Percentiles rank a stretch among this genome's conserved stretches.
These are phyloP conservation scores for Colletotrichum agaves DNA, from an alignment of 2,329 filamentous ascomycete genomes.

Conservation along the genomic window DNA sequence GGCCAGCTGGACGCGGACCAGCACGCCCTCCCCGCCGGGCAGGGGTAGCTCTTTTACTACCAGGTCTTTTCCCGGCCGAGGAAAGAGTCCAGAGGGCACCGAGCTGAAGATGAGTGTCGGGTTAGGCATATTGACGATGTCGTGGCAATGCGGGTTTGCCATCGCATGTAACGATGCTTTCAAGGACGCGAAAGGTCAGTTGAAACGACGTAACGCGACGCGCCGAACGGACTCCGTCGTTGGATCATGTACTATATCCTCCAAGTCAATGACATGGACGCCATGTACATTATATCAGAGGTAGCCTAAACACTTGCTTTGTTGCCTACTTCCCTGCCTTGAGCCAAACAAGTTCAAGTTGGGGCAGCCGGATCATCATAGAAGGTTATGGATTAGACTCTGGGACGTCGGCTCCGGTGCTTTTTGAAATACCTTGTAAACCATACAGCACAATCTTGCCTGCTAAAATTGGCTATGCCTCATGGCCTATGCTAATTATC, in stretches of 20 bases:
- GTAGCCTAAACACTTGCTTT: background rate
- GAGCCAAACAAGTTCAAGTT: background rate
- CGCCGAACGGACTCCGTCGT: background rate
- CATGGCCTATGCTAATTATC: background rate
- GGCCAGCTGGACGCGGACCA: slow-evolving; percentile 44
- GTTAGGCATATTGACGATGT: background rate
- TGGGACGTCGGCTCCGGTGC: background rate
- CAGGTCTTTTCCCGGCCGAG: background rate
- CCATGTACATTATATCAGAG: background rate
- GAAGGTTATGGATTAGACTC: background rate
- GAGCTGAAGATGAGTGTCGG: background rate
- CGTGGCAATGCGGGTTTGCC: background rate
- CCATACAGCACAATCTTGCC: background rate
- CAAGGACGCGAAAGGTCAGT: background rate
- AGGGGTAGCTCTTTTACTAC: background rate
- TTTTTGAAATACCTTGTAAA: background rate
- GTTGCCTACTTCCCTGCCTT: background rate
- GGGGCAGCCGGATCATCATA: background rate
- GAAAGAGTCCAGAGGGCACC: background rate
- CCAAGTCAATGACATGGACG: background rate
- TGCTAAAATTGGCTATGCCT: background rate
- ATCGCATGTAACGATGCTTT: background rate
- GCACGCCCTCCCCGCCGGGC: slow-evolving; percentile 1
- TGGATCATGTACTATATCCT: background rate
- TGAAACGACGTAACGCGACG: background rate